Base-by-base conservation (phyloP, 306 rosid species). In the Biancaea sappan region DNA sequence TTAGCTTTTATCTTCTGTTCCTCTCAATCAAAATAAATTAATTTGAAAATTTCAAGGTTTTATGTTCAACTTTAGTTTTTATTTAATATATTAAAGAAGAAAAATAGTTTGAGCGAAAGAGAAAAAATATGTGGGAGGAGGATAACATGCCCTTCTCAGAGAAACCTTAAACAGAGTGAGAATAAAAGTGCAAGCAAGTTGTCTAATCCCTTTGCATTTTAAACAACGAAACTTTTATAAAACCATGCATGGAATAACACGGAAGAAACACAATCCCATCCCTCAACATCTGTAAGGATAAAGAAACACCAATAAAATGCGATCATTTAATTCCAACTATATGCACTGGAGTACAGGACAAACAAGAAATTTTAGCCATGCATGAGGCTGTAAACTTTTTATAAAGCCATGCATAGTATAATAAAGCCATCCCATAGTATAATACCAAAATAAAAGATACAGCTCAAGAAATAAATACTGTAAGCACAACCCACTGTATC, bases 1-100 rank as follows among this genome's bases (percentile, higher is more conserved):
- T 73, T 18, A 29, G 37, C 73, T 64, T 77, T 69, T 70, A 68
- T 69, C 50, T 29, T 67, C 22, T 31, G 14, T 53, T 69, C 51
- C 51, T 48, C 64, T 46, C 31, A 63, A 44, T 67, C 5, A 31
- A 35, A 64, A 18, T 29, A 60, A 2, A 47, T 2, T 53, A 19
- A 15, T 73, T 4, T 34, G 65, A 60, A 4, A 22, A 29, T 48
- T 76, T 57, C 70, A 22, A 14, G 9, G 2, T 57, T 66, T 19
- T 31, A 72, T 54, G 24, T 64, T 58, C 41, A 32, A 34, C 19
- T 69, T 47, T 57, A 25, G 35, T 53, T 22, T 10, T 11, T 24
- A 3, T 12, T 12, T 11, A 10, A 53, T 24, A 2, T 24, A 54
- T 24, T 4, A 25, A 11, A 11, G 59, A 24, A 53, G 59, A 53